A percentile compares a stretch with the other conserved stretches of the same genome.
Evolutionary conservation across 257 asterid species (phyloP).

Genomic region (Solanum appendiculatum): DNA sequence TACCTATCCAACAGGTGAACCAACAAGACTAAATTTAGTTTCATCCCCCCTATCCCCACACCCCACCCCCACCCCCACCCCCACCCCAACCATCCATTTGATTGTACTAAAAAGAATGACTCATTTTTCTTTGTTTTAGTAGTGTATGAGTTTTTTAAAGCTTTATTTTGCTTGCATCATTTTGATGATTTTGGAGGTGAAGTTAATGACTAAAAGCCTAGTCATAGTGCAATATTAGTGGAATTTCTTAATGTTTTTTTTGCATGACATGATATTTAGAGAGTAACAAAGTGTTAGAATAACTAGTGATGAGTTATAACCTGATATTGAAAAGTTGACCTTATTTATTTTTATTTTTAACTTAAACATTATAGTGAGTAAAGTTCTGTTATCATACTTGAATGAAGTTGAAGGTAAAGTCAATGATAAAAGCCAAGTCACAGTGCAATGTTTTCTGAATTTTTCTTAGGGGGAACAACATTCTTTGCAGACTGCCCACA

Average conservation of each 20-base stretch:
- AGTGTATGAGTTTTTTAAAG: not conserved
- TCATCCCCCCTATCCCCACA: not conserved
- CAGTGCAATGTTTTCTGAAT: not conserved
- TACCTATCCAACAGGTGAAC: not conserved
- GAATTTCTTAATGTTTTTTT: not conserved
- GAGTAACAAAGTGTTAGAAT: not conserved
- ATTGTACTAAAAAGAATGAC: not conserved
- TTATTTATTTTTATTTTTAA: not conserved
- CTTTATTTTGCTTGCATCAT: not conserved
- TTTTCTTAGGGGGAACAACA: constrained; percentile 8
- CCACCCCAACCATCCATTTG: not conserved
- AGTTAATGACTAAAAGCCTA: not conserved
- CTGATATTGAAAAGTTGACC: not conserved
- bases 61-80: not conserved
- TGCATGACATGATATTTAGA: not conserved
- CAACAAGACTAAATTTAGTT: not conserved
- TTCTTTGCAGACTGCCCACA: constrained; percentile 13
- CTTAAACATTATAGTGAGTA: not conserved
- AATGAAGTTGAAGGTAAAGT: not conserved
- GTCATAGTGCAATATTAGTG: not conserved
- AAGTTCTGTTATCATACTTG: not conserved
- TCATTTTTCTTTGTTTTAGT: not conserved
- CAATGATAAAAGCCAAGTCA: not conserved
- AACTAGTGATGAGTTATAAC: not conserved
- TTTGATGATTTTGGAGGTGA: not conserved